Percentiles rank a stretch among this genome's conserved stretches.
Evolutionary conservation across 352 stramenopile genomes (phyloP).

Genomic region (Chrysophaeum taylorii): DNA sequence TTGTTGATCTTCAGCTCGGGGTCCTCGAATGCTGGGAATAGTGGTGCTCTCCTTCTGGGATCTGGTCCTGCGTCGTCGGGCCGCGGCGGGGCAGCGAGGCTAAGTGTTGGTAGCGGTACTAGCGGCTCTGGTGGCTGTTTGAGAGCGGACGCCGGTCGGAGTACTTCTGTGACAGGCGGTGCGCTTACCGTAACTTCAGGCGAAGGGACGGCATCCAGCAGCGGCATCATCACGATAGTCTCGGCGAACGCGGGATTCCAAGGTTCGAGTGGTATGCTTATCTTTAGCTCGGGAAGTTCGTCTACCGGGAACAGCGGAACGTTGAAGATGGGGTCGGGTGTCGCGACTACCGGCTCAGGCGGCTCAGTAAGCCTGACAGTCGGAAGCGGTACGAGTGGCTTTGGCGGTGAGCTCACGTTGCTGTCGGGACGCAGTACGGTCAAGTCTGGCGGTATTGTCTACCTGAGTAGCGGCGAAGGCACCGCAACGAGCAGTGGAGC

Average conservation of each 20-base stretch:
- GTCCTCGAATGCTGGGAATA: neutral
- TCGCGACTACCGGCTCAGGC: constrained; percentile 22
- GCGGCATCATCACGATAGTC: neutral
- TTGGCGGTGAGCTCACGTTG: neutral
- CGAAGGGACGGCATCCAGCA: constrained; percentile 1
- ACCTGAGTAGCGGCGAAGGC: neutral
- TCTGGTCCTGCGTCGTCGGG: neutral
- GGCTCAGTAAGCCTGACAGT: constrained; percentile 27
- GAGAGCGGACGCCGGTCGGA: neutral
- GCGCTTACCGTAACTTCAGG: constrained; percentile 20
- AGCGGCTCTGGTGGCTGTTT: neutral
- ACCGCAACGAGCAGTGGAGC: neutral
- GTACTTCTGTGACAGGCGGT: constrained; percentile 2
- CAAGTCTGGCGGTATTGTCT: neutral
- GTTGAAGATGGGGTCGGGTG: constrained; percentile 21
- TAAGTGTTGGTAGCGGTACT: neutral
- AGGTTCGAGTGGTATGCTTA: constrained; percentile 27
- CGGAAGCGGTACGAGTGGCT: constrained; percentile 8
- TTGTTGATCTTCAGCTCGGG: neutral
- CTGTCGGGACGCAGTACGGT: constrained; percentile 10
- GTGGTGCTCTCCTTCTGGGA: neutral
- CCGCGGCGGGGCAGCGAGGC: neutral
- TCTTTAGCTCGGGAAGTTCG: constrained; percentile 27
- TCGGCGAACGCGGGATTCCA: neutral
- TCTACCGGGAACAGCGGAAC: constrained; percentile 26